Base-by-base conservation (phyloP, 345 rosid genomes). In the Populus ilicifolia region DNA sequence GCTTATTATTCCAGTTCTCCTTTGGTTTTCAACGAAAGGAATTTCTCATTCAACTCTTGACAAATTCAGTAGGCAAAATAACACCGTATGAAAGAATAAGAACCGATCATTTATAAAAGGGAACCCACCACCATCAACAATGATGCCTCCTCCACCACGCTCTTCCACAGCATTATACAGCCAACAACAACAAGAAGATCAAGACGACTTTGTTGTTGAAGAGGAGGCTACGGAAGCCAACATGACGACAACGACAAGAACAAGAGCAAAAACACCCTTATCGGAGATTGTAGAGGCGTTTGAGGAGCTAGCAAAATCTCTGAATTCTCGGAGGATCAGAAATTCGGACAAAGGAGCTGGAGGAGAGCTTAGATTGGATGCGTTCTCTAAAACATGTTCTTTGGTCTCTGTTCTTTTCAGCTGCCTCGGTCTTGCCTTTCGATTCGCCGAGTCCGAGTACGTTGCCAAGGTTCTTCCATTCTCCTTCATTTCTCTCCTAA, bases 371-470 rank as follows among this genome's bases (percentile, higher is more conserved):
- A 41, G 41, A 11, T 67, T 94, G 83, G 92, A 87, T 54, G 85
- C 75, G 8, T 94, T 94, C 63, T 88, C 93, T 48, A 83, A 77
- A 0, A 92, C 97, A 0, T 90, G 94, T 70, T 84, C 92, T 67
- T 82, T 88, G 50, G 97, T 94, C 48, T 81, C 96, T 43, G 84
- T 91, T 71, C 86, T 94, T 74, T 90, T 92, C 75, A 84, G 80
- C 69, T 87, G 87, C 78, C 97, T 94, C 2, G 98, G 98, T 67
- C 88, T 94, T 68, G 97, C 98, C 64, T 94, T 92, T 85, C 93
- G 89, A 84, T 92, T 94, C 70, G 97, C 97, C 12, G 95, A 92
- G 84, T 74, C 89, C 79, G 98, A 92, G 83, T 92, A 89, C 81
- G 82, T 88, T 65, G 72, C 90, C 76, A 94, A 94, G 90, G 97